Evolutionary conservation across 306 rosid genomes (phyloP), one percentile per base, ranked within the genome.

Genomic region (Lotus japonicus): DNA sequence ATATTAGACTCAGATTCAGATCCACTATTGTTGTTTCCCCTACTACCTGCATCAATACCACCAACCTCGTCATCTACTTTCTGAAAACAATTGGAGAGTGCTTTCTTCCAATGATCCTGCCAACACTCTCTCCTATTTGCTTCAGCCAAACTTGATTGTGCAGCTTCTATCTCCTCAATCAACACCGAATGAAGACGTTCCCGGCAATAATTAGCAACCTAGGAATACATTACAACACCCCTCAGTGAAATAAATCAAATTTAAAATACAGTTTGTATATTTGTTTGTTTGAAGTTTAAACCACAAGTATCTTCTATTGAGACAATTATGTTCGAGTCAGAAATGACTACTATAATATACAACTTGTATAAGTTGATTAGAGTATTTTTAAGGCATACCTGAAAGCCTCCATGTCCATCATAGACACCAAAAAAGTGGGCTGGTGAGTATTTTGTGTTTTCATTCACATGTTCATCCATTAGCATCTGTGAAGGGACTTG

Each of bases 131-230:
- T 77, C 43, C 9, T 64, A 11, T 77, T 69, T 53, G 68, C 55
- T 60, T 38, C 75, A 5, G 35, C 51, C 39, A 75, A 55, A 16
- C 80, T 75, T 23, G 58, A 49, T 58, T 76, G 77, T 51, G 77
- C 62, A 13, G 62, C 71, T 63, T 88, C 85, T 44, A 90, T 64
- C 74, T 86, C 97, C 70, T 86, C 90, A 59, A 79, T 75, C 82
- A 90, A 69, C 15, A 72, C 87, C 11, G 81, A 82, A 70, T 90
- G 97, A 8, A 90, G 55, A 31, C 86, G 87, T 57, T 88, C 71
- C 45, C 72, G 88, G 78, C 97, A 90, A 69, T 88, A 88, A 63
- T 84, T 82, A 57, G 97, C 97, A 75, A 88, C 97, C 97, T 90
- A 55, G 21, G 33, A 12, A 79, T 53, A 58, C 39, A 67, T 73